A percentile compares a stretch with the other conserved stretches of the same genome.
Evolutionary conservation across 1,284 basidiomycete species (phyloP).

Genomic region (Tylopilus orsonianus): DNA sequence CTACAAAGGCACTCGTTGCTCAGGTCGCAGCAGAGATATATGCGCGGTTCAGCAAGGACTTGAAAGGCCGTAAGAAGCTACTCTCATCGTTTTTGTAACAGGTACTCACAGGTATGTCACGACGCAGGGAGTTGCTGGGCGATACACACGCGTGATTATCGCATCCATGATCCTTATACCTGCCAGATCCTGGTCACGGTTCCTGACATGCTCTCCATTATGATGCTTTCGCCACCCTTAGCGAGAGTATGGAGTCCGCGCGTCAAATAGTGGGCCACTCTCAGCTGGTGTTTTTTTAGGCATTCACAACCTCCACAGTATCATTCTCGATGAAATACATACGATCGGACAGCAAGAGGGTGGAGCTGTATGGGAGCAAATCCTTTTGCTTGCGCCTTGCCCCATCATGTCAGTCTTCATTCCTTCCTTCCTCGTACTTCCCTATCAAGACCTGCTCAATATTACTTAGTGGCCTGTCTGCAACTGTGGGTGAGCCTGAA

Average conservation of each 20-base stretch:
- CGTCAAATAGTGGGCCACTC: conserved; percentile 49
- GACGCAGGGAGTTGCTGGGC: conserved; percentile 58
- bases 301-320: conserved; percentile 37
- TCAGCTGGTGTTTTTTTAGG: background rate
- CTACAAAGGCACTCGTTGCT: conserved; percentile 69
- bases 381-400: conserved; percentile 61
- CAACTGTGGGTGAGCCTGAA: conserved; percentile 65
- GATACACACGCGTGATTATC: conserved; percentile 67
- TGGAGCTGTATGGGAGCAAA: conserved; percentile 70
- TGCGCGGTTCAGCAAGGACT: conserved; percentile 62
- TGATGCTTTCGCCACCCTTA: conserved; percentile 65
- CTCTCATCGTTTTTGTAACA: background rate
- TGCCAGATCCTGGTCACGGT: conserved; percentile 74
- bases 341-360: conserved; percentile 68
- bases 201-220: conserved; percentile 64
- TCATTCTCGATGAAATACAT: conserved; percentile 73
- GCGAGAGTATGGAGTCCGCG: conserved; percentile 60
- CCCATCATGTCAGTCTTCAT: conserved; percentile 60
- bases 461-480: conserved; percentile 59
- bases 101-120: background rate
- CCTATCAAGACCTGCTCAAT: background rate
- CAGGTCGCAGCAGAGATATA: conserved; percentile 72
- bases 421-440: background rate
- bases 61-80: conserved; percentile 44
- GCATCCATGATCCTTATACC: conserved; percentile 59